A percentile compares a stretch with the other conserved stretches of the same genome.
phyloP scores from a whole-genome alignment of 495 filamentous ascomycete genomes.

The Amphirosellinia nigrospora region DNA sequence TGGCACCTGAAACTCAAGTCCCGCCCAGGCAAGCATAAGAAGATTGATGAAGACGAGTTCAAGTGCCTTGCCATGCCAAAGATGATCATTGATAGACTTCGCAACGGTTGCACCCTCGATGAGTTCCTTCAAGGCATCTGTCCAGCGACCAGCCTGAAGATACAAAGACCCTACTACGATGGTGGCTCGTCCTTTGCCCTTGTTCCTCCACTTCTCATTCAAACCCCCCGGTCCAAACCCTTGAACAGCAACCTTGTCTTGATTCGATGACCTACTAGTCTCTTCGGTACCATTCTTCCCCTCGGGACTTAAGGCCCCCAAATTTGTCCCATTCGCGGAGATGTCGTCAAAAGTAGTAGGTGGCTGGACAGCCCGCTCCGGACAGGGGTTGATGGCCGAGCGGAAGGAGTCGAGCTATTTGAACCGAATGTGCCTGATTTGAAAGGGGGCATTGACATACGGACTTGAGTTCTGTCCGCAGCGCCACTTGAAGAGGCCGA shows the following conservation, averaged over 20 bases:
- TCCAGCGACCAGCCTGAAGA: slow-evolving; percentile 86
- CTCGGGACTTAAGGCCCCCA: slow-evolving; percentile 44
- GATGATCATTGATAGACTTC: slow-evolving; percentile 82
- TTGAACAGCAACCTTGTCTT: slow-evolving; percentile 81
- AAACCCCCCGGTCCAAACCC: slow-evolving; percentile 77
- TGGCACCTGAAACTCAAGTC: slow-evolving; percentile 83
- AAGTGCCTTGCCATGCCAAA: slow-evolving; percentile 96
- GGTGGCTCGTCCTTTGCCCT: slow-evolving; percentile 79
- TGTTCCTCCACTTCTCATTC: slow-evolving; percentile 78
- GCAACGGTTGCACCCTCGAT: slow-evolving; percentile 78
- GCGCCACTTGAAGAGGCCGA: slow-evolving; percentile 56
- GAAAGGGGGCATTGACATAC: slow-evolving; percentile 75
- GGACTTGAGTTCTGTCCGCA: slow-evolving; percentile 55
- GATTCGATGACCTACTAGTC: slow-evolving; percentile 58
- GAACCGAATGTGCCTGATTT: slow-evolving; percentile 44
- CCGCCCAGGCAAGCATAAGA: slow-evolving; percentile 83
- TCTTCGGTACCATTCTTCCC: slow-evolving; percentile 40
- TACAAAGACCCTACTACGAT: slow-evolving; percentile 86
- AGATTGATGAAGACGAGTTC: slow-evolving; percentile 84
- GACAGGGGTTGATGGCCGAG: slow-evolving; percentile 59
- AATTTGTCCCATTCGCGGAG: slow-evolving; percentile 44
- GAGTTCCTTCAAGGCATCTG: slow-evolving; percentile 85
- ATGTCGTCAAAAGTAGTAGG: slow-evolving; percentile 79
- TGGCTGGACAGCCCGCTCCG: slow-evolving; percentile 57
- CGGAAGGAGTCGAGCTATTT: slow-evolving; percentile 55